A percentile compares a stretch with the other conserved stretches of the same genome.
Conservation (phyloP, 805 yeast genomes). For the Candida pseudofarinosa region DNA sequence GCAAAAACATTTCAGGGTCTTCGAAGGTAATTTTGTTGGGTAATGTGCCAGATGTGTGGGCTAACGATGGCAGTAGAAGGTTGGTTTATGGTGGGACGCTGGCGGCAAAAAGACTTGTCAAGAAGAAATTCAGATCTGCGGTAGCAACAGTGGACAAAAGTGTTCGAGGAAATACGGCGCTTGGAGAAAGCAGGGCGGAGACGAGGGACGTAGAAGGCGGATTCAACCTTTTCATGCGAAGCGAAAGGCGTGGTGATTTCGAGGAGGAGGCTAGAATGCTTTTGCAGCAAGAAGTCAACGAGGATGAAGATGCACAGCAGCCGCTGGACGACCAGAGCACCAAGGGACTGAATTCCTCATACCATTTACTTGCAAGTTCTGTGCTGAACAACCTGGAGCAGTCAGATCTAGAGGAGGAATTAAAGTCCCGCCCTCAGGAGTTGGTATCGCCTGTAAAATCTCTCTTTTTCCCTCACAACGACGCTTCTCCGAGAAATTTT, state of each 20-base stretch:
- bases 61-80: constrained; percentile 27
- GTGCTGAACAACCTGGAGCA: background rate
- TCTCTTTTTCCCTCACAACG: background rate
- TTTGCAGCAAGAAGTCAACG: background rate
- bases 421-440: background rate
- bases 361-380: background rate
- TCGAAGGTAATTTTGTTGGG: constrained; percentile 54
- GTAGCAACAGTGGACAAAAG: constrained; percentile 6
- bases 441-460: constrained; percentile 1
- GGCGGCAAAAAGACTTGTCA: constrained; percentile 11
- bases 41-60: constrained; percentile 56
- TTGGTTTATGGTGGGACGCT: constrained; percentile 13
- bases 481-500: background rate
- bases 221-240: constrained; percentile 2
- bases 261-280: background rate
- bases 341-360: background rate
- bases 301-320: background rate
- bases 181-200: background rate
- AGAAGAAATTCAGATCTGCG: constrained; percentile 8
- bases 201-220: constrained; percentile 4
- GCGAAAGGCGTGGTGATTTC: constrained; percentile 1
- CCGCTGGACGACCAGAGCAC: background rate
- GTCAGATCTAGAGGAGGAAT: background rate
- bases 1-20: constrained; percentile 44
- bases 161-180: constrained; percentile 4